Conservation (phyloP, 345 rosid genomes). For the Eucalyptus tenuipes region DNA sequence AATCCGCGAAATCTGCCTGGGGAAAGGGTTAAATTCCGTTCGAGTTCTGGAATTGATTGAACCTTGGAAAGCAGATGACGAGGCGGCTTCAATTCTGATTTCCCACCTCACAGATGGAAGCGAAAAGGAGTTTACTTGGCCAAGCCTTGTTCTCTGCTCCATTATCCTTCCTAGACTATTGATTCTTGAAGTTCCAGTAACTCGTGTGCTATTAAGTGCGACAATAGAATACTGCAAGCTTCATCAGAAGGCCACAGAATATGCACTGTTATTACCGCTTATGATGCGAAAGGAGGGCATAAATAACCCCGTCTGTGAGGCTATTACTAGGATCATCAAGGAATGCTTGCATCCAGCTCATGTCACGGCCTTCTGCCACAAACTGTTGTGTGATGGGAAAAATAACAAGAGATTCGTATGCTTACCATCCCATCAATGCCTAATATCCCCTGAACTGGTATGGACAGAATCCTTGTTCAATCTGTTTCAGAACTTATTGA, state of each 20-base stretch:
- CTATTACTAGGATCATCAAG: constrained; percentile 40
- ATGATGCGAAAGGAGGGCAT: constrained; percentile 44
- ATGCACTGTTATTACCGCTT: constrained; percentile 43
- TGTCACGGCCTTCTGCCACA: constrained; percentile 58
- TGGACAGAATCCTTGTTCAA: constrained; percentile 61
- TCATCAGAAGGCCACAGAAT: constrained; percentile 54
- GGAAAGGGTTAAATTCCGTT: constrained; percentile 18
- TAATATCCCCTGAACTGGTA: constrained; percentile 37
- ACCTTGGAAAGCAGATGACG: constrained; percentile 69
- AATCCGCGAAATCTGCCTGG: constrained; percentile 38
- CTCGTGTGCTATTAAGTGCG: constrained; percentile 47
- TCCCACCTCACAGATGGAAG: constrained; percentile 24
- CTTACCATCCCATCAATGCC: constrained; percentile 48
- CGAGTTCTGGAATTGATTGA: constrained; percentile 43
- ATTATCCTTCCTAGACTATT: constrained; percentile 58
- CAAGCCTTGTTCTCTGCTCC: constrained; percentile 54
- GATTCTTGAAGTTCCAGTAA: constrained; percentile 38
- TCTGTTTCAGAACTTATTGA: constrained; percentile 49
- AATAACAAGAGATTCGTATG: constrained; percentile 24
- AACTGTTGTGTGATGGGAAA: constrained; percentile 43
- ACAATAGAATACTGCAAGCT: constrained; percentile 50
- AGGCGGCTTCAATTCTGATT: constrained; percentile 41
- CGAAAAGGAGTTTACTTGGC: constrained; percentile 49
- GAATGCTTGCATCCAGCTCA: constrained; percentile 76
- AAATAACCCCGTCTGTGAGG: constrained; percentile 43